Conservation (phyloP, 192 early-diverging fungal genomes). For the Phycomyces nitens region DNA sequence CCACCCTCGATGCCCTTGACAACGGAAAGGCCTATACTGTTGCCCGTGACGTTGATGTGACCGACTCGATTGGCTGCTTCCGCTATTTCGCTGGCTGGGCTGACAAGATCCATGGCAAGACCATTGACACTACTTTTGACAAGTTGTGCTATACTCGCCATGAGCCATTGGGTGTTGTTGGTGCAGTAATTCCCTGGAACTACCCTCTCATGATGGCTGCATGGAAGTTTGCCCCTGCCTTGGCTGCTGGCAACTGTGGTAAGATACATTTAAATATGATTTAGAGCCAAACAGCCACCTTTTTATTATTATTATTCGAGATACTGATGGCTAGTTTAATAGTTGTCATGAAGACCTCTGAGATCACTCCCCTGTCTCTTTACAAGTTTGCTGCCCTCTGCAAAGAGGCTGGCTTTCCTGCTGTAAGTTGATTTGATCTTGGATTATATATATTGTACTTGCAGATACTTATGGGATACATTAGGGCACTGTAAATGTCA, state of each 20-base stretch:
- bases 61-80: constrained; percentile 61
- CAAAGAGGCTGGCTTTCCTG: constrained; percentile 70
- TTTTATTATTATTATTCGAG: no score
- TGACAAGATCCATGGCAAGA: constrained; percentile 59
- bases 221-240: constrained; percentile 80
- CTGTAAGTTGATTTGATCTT: constrained; percentile 27
- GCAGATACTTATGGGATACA: neutral
- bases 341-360: constrained; percentile 74
- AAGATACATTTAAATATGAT: no score
- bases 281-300: no score
- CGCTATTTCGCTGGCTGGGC: constrained; percentile 76
- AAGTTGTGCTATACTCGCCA: constrained; percentile 51
- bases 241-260: constrained; percentile 68
- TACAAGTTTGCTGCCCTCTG: constrained; percentile 64
- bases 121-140: constrained; percentile 43
- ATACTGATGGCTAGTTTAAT: constrained; percentile 20
- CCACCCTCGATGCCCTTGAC: constrained; percentile 65
- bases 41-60: constrained; percentile 63
- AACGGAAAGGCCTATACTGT: constrained; percentile 73
- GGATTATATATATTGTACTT: neutral
- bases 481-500: constrained; percentile 76
- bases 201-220: constrained; percentile 62
- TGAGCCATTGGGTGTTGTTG: constrained; percentile 72
- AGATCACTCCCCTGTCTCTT: constrained; percentile 58
- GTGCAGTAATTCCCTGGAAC: constrained; percentile 75